These are phyloP conservation scores for Phytopythium delawarense DNA, from an alignment of 352 stramenopile genomes.

Conservation along the genomic window DNA sequence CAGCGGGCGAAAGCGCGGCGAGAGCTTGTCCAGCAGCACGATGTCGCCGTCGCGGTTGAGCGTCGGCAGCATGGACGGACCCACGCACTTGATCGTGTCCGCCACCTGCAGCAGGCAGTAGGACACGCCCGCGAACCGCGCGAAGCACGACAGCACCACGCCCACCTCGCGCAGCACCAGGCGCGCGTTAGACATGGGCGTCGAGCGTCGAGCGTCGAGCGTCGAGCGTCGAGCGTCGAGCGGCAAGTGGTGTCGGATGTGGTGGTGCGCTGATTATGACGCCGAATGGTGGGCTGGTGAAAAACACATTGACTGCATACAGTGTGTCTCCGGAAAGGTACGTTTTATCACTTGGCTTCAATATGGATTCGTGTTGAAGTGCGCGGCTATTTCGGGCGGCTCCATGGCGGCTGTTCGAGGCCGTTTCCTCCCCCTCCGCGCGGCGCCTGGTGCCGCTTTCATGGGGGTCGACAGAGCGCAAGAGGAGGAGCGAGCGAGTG, in stretches of 20 bases:
- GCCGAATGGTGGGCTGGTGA: neutral
- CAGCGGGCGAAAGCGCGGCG: slow-evolving; percentile 57
- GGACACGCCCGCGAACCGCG: slow-evolving; percentile 65
- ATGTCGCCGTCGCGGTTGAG: slow-evolving; percentile 89
- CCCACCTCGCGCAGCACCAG: slow-evolving; percentile 33
- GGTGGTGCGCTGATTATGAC: neutral
- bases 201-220: neutral
- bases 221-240: neutral
- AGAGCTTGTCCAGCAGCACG: slow-evolving; percentile 87
- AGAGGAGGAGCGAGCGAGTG: no score
- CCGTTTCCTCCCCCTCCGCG: neutral
- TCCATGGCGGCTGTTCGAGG: neutral
- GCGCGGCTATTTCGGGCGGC: neutral
- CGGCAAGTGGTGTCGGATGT: no score
- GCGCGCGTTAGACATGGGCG: neutral
- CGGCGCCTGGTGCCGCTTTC: neutral
- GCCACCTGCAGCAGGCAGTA: slow-evolving; percentile 67
- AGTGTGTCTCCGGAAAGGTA: no score
- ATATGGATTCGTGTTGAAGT: neutral
- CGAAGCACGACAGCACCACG: slow-evolving; percentile 58
- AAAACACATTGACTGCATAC: no score
- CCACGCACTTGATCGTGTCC: slow-evolving; percentile 86
- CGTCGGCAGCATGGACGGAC: slow-evolving; percentile 89
- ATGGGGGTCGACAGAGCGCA: no score
- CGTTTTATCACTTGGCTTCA: neutral